Evolutionary conservation across 2,329 filamentous ascomycete genomes (phyloP).

Genomic region (Aspergillus sp.): DNA sequence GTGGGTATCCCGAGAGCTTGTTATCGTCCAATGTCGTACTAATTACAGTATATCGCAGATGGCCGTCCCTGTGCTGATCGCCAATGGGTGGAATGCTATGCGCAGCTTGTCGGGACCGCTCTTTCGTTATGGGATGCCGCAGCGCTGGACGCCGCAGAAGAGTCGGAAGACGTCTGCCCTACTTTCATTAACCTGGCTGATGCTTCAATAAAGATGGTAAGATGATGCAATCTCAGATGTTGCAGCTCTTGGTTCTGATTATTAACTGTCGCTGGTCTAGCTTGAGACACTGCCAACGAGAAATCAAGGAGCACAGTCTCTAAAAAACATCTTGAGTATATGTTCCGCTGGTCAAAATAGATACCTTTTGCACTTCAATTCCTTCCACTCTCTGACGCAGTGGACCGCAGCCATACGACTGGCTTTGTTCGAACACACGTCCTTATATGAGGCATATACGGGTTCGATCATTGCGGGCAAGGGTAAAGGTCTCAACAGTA

Average conservation of each 20-base stretch:
- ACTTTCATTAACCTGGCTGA: conserved; percentile 97
- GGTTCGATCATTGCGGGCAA: conserved; percentile 94
- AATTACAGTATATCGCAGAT: conserved; percentile 56
- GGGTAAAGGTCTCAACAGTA: conserved; percentile 85
- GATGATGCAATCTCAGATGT: conserved; percentile 15
- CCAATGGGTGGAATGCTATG: conserved; percentile 95
- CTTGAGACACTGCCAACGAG: conserved; percentile 88
- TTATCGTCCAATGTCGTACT: conserved; percentile 24
- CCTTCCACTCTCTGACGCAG: conserved; percentile 85
- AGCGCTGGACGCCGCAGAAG: conserved; percentile 82
- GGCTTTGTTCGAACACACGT: conserved; percentile 90
- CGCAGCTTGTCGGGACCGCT: conserved; percentile 92
- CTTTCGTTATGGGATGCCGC: conserved; percentile 94
- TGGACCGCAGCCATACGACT: conserved; percentile 95
- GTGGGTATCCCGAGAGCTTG: conserved; percentile 59
- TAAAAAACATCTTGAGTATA: conserved; percentile 93
- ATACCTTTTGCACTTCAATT: conserved; percentile 95
- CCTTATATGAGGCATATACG: conserved; percentile 93
- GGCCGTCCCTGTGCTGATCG: conserved; percentile 83
- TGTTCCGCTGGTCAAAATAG: conserved; percentile 95
- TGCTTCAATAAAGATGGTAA: conserved; percentile 96
- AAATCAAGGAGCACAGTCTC: conserved; percentile 71
- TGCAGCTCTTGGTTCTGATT: not conserved
- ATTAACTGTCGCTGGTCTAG: conserved; percentile 50
- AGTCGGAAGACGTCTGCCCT: conserved; percentile 80